These are phyloP conservation scores for Citrullus mucosospermus DNA, from an alignment of 306 rosid genomes.

Conservation along the genomic window DNA sequence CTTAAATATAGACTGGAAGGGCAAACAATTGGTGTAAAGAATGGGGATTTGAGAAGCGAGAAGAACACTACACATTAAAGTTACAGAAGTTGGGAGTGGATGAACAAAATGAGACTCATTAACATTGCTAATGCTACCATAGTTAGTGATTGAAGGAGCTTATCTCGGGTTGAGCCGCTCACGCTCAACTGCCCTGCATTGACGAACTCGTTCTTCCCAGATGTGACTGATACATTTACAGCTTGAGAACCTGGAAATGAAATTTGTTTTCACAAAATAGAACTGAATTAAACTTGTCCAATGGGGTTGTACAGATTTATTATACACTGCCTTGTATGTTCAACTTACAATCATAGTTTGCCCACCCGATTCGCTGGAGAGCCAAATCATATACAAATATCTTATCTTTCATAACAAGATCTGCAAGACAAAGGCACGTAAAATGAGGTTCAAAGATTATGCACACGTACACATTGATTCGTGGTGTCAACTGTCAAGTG, in stretches of 20 bases:
- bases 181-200: constrained; percentile 40
- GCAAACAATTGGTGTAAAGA: constrained; percentile 25
- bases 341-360: constrained; percentile 76
- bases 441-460: neutral
- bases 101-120: neutral
- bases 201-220: constrained; percentile 62
- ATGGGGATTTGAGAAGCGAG: constrained; percentile 19
- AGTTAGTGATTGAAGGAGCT: constrained; percentile 33
- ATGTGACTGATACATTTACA: constrained; percentile 72
- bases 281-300: neutral
- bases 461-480: neutral
- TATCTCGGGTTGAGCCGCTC: constrained; percentile 30
- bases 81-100: constrained; percentile 19
- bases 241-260: constrained; percentile 54
- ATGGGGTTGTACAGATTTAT: neutral
- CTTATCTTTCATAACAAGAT: constrained; percentile 79
- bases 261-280: neutral
- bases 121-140: constrained; percentile 28
- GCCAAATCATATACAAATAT: constrained; percentile 74
- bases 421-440: constrained; percentile 19
- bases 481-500: neutral
- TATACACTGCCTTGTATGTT: neutral
- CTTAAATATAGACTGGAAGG: constrained; percentile 28
- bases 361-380: constrained; percentile 73
- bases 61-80: neutral